These are phyloP conservation scores for Mesostigma viride DNA, from an alignment of 139 green algal genomes.

Conservation along the genomic window DNA sequence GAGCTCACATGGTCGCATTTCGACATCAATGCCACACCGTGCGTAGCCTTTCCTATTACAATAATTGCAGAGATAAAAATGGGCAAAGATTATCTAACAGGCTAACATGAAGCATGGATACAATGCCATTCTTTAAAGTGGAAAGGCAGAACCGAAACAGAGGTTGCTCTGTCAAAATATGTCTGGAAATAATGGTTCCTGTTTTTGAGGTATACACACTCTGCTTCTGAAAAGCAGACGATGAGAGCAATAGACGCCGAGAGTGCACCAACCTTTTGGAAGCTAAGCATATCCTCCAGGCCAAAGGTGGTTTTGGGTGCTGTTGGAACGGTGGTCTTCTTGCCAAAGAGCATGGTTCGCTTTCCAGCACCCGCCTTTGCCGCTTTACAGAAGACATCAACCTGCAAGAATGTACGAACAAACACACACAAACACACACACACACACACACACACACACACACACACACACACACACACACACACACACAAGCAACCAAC, in stretches of 20 bases:
- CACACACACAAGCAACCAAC: too few species aligned
- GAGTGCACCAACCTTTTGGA: slow-evolving; percentile 15
- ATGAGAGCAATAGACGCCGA: too few species aligned
- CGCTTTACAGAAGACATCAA: too few species aligned
- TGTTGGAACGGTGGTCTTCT: too few species aligned
- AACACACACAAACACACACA: too few species aligned
- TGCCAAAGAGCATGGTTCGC: too few species aligned
- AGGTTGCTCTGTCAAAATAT: background rate
- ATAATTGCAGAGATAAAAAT: too few species aligned
- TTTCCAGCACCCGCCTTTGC: too few species aligned
- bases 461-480: too few species aligned
- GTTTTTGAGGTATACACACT: background rate
- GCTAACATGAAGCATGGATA: background rate
- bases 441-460: too few species aligned
- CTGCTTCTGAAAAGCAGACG: background rate
- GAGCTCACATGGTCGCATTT: background rate
- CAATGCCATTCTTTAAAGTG: background rate
- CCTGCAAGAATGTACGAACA: too few species aligned
- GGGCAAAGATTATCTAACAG: background rate
- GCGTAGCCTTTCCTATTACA: too few species aligned
- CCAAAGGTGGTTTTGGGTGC: background rate
- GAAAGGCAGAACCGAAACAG: background rate
- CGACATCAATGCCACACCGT: background rate
- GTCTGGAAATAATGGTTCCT: background rate
- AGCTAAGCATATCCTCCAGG: slow-evolving; percentile 26